Evolutionary conservation across 805 yeast genomes (phyloP).

Genomic region (Spathaspora sp.): DNA sequence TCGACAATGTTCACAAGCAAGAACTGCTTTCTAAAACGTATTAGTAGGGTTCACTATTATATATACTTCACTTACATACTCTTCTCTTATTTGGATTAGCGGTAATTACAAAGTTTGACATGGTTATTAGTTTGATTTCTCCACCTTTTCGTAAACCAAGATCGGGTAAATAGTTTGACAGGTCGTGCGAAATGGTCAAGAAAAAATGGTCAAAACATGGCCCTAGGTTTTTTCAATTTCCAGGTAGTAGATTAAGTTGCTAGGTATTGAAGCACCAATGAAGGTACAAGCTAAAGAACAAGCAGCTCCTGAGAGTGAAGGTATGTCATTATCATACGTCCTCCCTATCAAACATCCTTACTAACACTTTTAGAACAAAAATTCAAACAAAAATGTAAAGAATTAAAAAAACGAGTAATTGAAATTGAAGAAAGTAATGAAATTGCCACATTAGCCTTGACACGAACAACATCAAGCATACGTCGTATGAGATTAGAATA

Average conservation of each 20-base stretch:
- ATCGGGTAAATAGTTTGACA: neutral
- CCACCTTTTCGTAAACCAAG: neutral
- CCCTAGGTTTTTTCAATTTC: neutral
- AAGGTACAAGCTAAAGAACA: constrained; percentile 15
- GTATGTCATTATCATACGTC: no score
- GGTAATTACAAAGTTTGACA: constrained; percentile 3
- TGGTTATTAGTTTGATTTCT: neutral
- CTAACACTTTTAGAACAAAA: constrained; percentile 23
- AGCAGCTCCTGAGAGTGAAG: constrained; percentile 37
- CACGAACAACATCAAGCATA: constrained; percentile 71
- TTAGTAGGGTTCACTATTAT: neutral
- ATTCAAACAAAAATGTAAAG: constrained; percentile 65
- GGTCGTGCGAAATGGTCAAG: neutral
- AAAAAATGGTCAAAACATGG: neutral
- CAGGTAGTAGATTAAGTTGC: neutral
- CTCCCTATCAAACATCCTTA: neutral
- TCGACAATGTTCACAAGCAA: constrained; percentile 3
- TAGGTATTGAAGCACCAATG: constrained; percentile 1
- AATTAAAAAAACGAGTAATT: constrained; percentile 61
- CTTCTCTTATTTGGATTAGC: neutral
- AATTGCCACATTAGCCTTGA: constrained; percentile 67
- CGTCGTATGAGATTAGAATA: constrained; percentile 81
- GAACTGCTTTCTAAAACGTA: neutral
- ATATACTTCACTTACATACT: neutral
- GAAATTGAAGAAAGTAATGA: constrained; percentile 80